Conservation (phyloP, 306 rosid species). For the Acacia melanoxylon region DNA sequence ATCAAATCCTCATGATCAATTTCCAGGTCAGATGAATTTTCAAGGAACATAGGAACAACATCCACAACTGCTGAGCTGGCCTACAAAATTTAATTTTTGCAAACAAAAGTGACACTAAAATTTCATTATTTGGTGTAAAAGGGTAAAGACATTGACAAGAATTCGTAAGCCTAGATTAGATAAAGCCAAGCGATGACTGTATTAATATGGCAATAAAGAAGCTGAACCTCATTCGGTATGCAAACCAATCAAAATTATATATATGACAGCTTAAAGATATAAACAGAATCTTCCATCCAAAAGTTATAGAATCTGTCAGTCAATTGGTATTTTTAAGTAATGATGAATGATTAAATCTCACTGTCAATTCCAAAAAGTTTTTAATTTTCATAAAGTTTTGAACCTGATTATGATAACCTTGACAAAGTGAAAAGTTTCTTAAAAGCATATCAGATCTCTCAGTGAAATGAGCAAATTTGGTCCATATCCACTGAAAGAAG, state of each 20-base stretch:
- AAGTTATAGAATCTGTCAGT: background rate
- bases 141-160: background rate
- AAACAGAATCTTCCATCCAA: background rate
- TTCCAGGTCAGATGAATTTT: slow-evolving; percentile 44
- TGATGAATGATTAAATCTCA: background rate
- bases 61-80: slow-evolving; percentile 63
- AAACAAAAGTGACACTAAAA: slow-evolving; percentile 7
- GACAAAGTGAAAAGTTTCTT: background rate
- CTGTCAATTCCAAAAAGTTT: background rate
- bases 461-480: background rate
- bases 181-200: background rate
- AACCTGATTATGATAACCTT: background rate
- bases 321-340: background rate
- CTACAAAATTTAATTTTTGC: slow-evolving; percentile 48
- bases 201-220: slow-evolving; percentile 4
- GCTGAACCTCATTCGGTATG: slow-evolving; percentile 6
- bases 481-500: background rate
- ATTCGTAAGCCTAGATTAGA: background rate
- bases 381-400: background rate
- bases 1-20: slow-evolving; percentile 56
- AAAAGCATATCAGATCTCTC: background rate
- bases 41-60: slow-evolving; percentile 69
- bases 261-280: background rate
- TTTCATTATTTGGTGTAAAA: slow-evolving; percentile 3
- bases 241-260: background rate